Base-by-base conservation (phyloP, 768 basidiomycete species). In the Russula vinacea region DNA sequence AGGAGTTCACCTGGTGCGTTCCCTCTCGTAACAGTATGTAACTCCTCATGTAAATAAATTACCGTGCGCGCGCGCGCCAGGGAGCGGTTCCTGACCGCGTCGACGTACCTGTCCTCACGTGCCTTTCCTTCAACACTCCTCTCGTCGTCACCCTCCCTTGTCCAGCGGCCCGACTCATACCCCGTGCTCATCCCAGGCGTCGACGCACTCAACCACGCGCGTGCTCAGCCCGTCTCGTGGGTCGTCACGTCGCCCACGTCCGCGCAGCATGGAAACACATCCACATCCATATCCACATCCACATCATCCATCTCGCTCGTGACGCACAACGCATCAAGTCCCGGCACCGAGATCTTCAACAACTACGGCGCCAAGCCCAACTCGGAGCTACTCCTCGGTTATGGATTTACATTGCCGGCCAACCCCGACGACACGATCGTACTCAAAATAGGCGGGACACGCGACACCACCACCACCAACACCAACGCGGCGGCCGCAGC, bases 311-410 rank as follows among this genome's bases (percentile, higher is more conserved):
- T 95, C 60, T 84, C 88, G 1, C 80, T 96, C 57, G 77, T 90
- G 2, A 74, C 82, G 8, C 87, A 88, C 69, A 73, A 70, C 1
- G 55, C 77, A 0, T 76, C 78, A 4, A 65, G 67, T 1, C 65
- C 74, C 1, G 81, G 79, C 17, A 70, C 78, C 29, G 89, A 94
- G 72, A 76, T 95, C 22, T 85, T 88, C 77, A 96, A 94, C 76
- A 96, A 96, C 73, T 97, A 97, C 73, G 95, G 94, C 0, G 83
- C 87, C 0, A 97, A 97, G 72, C 85, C 92, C 0, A 95, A 96
- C 73, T 81, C 91, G 32, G 92, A 95, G 74, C 81, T 98, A 50
- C 84, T 98, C 52, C 81, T 98, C 5, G 93, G 91, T 6, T 98
- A 97, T 71, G 95, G 96, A 1, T 98, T 98, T 75, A 84, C 90